Evolutionary conservation across 805 yeast genomes (phyloP).

Genomic region (Saccharomycopsis selenospora): DNA sequence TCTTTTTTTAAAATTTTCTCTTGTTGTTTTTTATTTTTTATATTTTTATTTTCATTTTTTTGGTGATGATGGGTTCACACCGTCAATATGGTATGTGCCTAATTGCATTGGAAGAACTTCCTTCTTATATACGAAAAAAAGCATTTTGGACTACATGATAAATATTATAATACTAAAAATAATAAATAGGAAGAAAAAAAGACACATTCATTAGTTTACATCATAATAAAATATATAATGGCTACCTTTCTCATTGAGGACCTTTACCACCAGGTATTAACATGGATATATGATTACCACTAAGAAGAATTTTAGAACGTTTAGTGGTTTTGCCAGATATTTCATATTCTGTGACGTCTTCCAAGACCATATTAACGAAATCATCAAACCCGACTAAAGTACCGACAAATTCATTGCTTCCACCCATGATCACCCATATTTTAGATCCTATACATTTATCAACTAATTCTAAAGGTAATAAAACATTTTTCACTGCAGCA

Average conservation of each 20-base stretch:
- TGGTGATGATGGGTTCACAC: too few species aligned
- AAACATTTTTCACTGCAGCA: slow-evolving; percentile 21
- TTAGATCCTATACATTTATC: slow-evolving; percentile 80
- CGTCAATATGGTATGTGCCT: too few species aligned
- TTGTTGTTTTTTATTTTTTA: too few species aligned
- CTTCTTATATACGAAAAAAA: too few species aligned
- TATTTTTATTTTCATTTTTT: too few species aligned
- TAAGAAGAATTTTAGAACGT: slow-evolving; percentile 56
- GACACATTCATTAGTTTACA: slow-evolving; percentile 1
- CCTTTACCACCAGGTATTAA: slow-evolving; percentile 18
- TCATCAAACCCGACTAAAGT: slow-evolving; percentile 90
- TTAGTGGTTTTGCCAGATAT: slow-evolving; percentile 38
- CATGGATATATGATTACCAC: slow-evolving; percentile 71
- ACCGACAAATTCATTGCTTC: slow-evolving; percentile 77
- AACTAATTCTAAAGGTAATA: slow-evolving; percentile 75
- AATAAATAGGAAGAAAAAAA: too few species aligned
- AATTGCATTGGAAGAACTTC: too few species aligned
- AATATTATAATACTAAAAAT: too few species aligned
- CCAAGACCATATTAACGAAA: slow-evolving; percentile 84
- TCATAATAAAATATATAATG: not conserved
- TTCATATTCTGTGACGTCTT: slow-evolving; percentile 62
- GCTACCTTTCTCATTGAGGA: not conserved
- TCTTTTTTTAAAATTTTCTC: too few species aligned
- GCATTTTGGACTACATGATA: too few species aligned
- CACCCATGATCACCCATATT: slow-evolving; percentile 59